Conservation (phyloP, 2,329 filamentous ascomycete genomes). For the Stromatinia cepivora region DNA sequence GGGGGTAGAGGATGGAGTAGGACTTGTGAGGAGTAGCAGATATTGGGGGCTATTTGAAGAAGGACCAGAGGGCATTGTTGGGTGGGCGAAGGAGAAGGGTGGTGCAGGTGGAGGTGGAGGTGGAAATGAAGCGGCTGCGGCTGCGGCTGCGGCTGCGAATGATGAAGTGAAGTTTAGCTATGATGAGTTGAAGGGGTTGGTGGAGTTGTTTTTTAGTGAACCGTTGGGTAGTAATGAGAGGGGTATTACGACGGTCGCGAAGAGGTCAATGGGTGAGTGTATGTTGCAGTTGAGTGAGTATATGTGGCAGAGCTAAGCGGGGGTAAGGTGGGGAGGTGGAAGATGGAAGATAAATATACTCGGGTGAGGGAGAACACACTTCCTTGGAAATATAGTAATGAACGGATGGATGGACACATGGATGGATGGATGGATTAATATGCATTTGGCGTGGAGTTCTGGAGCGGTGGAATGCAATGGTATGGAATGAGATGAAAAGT, state of each 20-base stretch:
- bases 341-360: not conserved
- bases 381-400: not conserved
- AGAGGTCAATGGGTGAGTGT: constrained; percentile 69
- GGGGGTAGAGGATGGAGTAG: constrained; percentile 75
- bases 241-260: constrained; percentile 65
- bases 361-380: not conserved
- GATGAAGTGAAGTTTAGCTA: constrained; percentile 56
- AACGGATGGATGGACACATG: not conserved
- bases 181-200: constrained; percentile 64
- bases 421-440: not conserved
- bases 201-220: constrained; percentile 70
- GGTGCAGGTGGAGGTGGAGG: constrained; percentile 34
- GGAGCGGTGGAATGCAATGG: not conserved
- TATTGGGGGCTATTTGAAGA: constrained; percentile 70
- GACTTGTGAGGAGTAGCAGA: constrained; percentile 60
- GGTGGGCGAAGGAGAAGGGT: constrained; percentile 51
- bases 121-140: constrained; percentile 51
- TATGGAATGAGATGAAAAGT: not conserved
- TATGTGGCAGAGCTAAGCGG: constrained; percentile 59
- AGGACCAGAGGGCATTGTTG: constrained; percentile 65
- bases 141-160: constrained; percentile 21
- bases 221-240: constrained; percentile 65
- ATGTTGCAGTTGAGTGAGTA: constrained; percentile 69
- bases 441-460: constrained; percentile 14
- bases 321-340: not conserved